Evolutionary conservation across 805 yeast genomes (phyloP).

Genomic region (Nakazawaea molendinolei): DNA sequence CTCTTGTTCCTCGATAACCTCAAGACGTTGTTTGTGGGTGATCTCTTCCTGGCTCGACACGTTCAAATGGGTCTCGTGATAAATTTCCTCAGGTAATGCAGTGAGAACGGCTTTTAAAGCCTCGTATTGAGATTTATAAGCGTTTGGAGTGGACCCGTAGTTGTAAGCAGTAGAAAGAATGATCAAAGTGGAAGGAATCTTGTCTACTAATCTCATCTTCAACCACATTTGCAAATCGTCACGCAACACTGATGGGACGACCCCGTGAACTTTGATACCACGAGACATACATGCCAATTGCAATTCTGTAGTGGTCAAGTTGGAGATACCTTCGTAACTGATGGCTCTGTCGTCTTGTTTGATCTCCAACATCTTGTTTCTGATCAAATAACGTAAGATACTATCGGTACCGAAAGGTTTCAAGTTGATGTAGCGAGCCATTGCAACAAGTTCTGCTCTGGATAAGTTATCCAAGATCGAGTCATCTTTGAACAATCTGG

Average conservation of each 20-base stretch:
- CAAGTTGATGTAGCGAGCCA: slow-evolving; percentile 84
- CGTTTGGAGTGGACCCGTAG: slow-evolving; percentile 50
- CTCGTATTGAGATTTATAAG: slow-evolving; percentile 60
- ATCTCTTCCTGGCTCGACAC: slow-evolving; percentile 47
- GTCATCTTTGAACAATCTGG: slow-evolving; percentile 89
- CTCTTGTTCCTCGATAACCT: slow-evolving; percentile 73
- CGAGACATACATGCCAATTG: slow-evolving; percentile 88
- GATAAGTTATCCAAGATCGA: slow-evolving; percentile 86
- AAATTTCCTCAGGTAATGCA: slow-evolving; percentile 90
- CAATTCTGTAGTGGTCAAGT: slow-evolving; percentile 74
- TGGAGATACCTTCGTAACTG: slow-evolving; percentile 86
- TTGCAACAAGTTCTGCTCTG: slow-evolving; percentile 85
- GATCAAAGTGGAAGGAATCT: slow-evolving; percentile 83
- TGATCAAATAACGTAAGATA: slow-evolving; percentile 83
- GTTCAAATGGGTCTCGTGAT: slow-evolving; percentile 90
- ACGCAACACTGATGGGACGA: slow-evolving; percentile 70
- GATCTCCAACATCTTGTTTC: slow-evolving; percentile 80
- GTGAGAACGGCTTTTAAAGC: slow-evolving; percentile 83
- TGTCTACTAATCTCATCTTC: slow-evolving; percentile 76
- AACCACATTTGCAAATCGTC: slow-evolving; percentile 81
- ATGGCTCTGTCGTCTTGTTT: slow-evolving; percentile 87
- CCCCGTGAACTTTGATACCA: slow-evolving; percentile 79
- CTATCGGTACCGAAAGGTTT: slow-evolving; percentile 90
- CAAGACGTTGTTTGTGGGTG: slow-evolving; percentile 63
- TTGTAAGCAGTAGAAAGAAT: slow-evolving; percentile 83